These are phyloP conservation scores for Aspergillus novoparasiticus DNA, from an alignment of 2,329 filamentous ascomycete genomes.

Conservation along the genomic window DNA sequence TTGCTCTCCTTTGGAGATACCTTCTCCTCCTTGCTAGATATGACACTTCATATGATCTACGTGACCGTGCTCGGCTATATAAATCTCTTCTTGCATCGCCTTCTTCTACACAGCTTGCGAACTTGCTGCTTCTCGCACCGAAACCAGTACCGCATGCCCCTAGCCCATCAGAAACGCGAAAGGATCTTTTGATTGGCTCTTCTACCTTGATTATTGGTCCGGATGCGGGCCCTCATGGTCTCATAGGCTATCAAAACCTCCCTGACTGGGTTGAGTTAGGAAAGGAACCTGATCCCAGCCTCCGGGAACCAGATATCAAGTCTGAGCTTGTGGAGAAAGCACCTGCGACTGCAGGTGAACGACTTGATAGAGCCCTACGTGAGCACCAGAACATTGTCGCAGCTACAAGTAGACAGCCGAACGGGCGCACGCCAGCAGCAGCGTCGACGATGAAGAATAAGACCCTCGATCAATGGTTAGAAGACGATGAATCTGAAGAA, in stretches of 20 bases:
- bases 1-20: constrained; percentile 81
- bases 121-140: constrained; percentile 84
- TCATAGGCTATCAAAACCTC: constrained; percentile 76
- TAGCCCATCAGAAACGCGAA: constrained; percentile 82
- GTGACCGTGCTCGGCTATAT: constrained; percentile 87
- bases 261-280: constrained; percentile 84
- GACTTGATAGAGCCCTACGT: constrained; percentile 46
- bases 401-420: constrained; percentile 19
- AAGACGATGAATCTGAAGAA: constrained; percentile 56
- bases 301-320: constrained; percentile 64
- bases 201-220: constrained; percentile 82
- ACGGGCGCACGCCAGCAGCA: constrained; percentile 21
- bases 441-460: constrained; percentile 61
- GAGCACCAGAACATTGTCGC: constrained; percentile 40
- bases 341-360: constrained; percentile 44
- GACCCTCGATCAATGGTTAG: constrained; percentile 91
- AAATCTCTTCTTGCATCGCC: constrained; percentile 79
- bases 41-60: constrained; percentile 91
- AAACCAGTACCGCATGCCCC: constrained; percentile 92
- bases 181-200: constrained; percentile 77
- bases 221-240: constrained; percentile 70
- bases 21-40: constrained; percentile 83
- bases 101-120: constrained; percentile 76
- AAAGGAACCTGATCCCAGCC: constrained; percentile 72
- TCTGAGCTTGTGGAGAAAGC: constrained; percentile 33